Percentiles rank a stretch among this genome's conserved stretches.
Conservation (phyloP, 2,329 filamentous ascomycete genomes). For the Neofusicoccum kwambonambiense region DNA sequence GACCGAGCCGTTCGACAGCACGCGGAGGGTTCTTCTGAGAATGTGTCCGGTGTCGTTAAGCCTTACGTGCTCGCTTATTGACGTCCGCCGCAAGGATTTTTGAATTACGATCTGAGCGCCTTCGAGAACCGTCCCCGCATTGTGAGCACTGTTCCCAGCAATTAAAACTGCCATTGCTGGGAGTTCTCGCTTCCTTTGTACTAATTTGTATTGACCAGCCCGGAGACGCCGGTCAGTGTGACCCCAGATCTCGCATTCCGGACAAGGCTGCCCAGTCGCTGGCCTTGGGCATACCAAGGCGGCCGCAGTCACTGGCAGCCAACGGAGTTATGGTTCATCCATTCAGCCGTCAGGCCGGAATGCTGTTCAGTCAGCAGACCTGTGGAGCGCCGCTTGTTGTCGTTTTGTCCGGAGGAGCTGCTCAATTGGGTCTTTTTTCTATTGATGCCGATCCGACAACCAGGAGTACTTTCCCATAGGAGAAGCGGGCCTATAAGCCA, state of each 20-base stretch:
- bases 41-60: not conserved
- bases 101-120: not conserved
- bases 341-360: not conserved
- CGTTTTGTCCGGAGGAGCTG: not conserved
- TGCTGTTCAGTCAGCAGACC: constrained; percentile 3
- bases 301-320: not conserved
- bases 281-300: not conserved
- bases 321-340: not conserved
- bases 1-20: not conserved
- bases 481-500: not conserved
- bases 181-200: not conserved
- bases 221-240: not conserved
- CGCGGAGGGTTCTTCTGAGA: not conserved
- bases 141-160: not conserved
- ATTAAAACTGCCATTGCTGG: not conserved
- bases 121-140: not conserved
- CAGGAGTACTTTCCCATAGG: not conserved
- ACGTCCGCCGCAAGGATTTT: not conserved
- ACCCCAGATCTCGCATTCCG: not conserved
- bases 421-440: not conserved
- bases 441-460: not conserved
- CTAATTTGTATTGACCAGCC: not conserved
- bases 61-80: not conserved
- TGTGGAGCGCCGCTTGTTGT: not conserved
- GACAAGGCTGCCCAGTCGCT: not conserved